These are phyloP conservation scores for Mycena sanguinolenta DNA, from an alignment of 768 basidiomycete species.

Conservation along the genomic window DNA sequence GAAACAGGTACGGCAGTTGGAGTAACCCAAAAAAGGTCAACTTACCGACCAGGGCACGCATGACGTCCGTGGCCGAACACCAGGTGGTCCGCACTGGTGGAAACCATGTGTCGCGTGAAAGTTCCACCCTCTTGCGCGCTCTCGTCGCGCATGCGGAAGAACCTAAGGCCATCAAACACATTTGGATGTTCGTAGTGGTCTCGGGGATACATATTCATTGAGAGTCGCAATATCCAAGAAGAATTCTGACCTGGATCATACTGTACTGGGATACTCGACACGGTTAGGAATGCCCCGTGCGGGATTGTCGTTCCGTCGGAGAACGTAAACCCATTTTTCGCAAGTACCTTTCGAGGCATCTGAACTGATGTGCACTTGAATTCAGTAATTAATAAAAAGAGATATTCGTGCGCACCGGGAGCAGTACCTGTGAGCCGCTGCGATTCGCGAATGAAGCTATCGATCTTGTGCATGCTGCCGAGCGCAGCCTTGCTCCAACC, in stretches of 20 bases:
- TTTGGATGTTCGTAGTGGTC: not conserved
- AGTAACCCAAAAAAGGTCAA: not conserved
- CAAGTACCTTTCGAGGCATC: not conserved
- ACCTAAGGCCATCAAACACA: not conserved
- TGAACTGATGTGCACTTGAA: no score
- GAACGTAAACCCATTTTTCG: not conserved
- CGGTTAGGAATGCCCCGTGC: not conserved
- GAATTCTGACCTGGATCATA: not conserved
- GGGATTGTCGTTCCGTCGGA: not conserved
- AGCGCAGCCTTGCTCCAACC: conserved; percentile 9
- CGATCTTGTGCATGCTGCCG: not conserved
- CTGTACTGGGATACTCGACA: not conserved
- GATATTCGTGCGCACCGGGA: no score
- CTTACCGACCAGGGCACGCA: not conserved
- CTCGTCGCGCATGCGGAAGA: not conserved
- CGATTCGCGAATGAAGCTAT: not conserved
- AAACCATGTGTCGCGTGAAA: not conserved
- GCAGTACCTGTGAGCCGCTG: no score
- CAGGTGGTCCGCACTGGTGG: not conserved
- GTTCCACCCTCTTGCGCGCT: no score
- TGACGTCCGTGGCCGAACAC: not conserved
- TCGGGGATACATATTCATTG: not conserved
- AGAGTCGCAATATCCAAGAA: not conserved
- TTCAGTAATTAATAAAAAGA: no score
- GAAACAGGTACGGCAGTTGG: not conserved